Base-by-base conservation (phyloP, 441 rosid species). In the Flueggea neowawraea region DNA sequence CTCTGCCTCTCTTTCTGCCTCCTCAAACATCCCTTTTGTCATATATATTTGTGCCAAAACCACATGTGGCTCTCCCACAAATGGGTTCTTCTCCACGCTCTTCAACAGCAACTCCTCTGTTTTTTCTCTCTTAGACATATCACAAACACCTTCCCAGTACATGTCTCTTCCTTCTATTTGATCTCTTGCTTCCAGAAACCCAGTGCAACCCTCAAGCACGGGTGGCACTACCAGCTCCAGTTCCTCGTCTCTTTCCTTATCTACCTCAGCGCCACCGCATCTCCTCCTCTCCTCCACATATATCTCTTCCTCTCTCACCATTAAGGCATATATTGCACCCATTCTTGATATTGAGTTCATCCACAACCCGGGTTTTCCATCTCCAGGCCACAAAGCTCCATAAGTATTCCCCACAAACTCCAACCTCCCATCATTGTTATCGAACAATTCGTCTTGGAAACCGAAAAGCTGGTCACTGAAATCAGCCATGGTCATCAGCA, bases 311-410 rank as follows among this genome's bases (percentile, higher is more conserved):
- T 88, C 97, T 63, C 93, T 75, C 61, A 69, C 78, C 11, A 88
- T 70, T 68, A 93, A 60, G 6, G 62, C 69, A 62, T 85, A 93
- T 13, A 93, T 61, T 1, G 92, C 97, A 10, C 91, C 97, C 95
- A 93, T 88, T 60, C 88, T 82, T 32, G 97, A 88, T 31, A 72
- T 52, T 0, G 91, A 93, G 54, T 70, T 85, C 76, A 90, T 9
- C 98, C 98, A 90, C 2, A 88, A 75, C 22, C 97, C 97, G 4
- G 97, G 98, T 65, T 88, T 92, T 1, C 89, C 92, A 60, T 78
- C 80, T 16, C 98, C 97, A 2, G 98, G 97, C 98, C 98, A 92
- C 66, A 90, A 44, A 62, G 90, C 79, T 16, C 62, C 51, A 32
- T 52, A 69, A 50, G 73, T 84, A 41, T 86, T 84, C 28, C 97